These are phyloP conservation scores for Ogataea hybrid DNA, from an alignment of 1,139 yeast genomes.

Conservation along the genomic window DNA sequence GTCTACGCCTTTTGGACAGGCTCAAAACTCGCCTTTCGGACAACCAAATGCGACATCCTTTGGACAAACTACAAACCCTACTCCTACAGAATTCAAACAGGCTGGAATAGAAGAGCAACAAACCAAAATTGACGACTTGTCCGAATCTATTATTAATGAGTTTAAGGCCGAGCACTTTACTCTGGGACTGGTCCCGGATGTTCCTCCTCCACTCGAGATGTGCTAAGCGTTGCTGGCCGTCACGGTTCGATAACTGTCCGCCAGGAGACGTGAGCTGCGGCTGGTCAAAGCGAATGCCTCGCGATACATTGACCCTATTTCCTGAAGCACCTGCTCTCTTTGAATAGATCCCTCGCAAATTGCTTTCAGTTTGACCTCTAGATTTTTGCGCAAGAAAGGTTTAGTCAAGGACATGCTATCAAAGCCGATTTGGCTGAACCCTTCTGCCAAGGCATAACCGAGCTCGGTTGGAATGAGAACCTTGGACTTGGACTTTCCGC, in stretches of 20 bases:
- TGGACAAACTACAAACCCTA: not conserved
- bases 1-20: constrained; percentile 2
- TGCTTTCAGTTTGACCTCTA: constrained; percentile 65
- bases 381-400: constrained; percentile 77
- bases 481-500: constrained; percentile 38
- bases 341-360: constrained; percentile 65
- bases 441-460: constrained; percentile 87
- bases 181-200: constrained; percentile 74
- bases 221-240: constrained; percentile 32
- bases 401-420: constrained; percentile 75
- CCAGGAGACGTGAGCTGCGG: constrained; percentile 25
- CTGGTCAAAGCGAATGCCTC: constrained; percentile 47
- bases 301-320: constrained; percentile 58
- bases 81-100: constrained; percentile 11
- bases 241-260: constrained; percentile 21
- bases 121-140: constrained; percentile 38
- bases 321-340: constrained; percentile 53
- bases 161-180: constrained; percentile 53
- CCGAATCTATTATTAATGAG: constrained; percentile 42
- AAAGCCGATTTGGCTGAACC: constrained; percentile 77
- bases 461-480: constrained; percentile 72
- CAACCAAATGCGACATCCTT: constrained; percentile 2
- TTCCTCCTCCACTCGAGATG: constrained; percentile 65
- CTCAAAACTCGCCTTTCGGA: constrained; percentile 2
- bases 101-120: constrained; percentile 32